phyloP scores from a whole-genome alignment of 257 asterid genomes.

The Nicotiana knightiana region DNA sequence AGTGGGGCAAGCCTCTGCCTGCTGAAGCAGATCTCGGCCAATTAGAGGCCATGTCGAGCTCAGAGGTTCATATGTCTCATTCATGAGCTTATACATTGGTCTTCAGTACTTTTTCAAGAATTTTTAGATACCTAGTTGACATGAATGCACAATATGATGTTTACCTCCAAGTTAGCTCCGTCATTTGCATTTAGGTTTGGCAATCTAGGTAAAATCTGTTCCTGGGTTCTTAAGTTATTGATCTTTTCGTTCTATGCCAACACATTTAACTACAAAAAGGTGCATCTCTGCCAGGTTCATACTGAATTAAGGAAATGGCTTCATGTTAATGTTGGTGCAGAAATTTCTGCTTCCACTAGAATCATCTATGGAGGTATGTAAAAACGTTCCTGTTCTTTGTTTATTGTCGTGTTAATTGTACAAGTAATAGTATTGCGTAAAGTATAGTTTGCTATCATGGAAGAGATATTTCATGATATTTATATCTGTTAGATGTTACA shows the following conservation, averaged over 20 bases:
- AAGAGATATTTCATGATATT: background rate
- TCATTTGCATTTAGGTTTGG: background rate
- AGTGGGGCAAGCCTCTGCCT: background rate
- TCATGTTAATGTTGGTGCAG: conserved; percentile 20
- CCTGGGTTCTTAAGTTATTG: background rate
- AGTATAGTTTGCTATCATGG: background rate
- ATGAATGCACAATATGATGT: background rate
- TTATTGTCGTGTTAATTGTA: background rate
- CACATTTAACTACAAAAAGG: background rate
- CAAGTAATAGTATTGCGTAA: background rate
- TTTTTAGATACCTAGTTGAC: background rate
- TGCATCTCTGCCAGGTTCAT: conserved; percentile 22
- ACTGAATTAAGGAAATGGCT: conserved; percentile 30
- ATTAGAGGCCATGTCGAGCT: background rate
- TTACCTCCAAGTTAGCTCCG: background rate
- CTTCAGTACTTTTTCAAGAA: background rate
- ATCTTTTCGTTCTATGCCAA: background rate
- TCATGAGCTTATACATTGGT: too few relatives aligned
- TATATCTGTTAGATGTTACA: too few relatives aligned
- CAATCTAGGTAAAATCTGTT: background rate
- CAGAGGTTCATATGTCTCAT: background rate
- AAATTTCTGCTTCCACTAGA: conserved; percentile 24
- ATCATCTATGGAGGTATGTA: conserved; percentile 30
- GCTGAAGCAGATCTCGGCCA: background rate
- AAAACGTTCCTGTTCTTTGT: background rate